These are phyloP conservation scores for Venturiaceae sp. DNA, from an alignment of 2,329 filamentous ascomycete genomes.

Conservation along the genomic window DNA sequence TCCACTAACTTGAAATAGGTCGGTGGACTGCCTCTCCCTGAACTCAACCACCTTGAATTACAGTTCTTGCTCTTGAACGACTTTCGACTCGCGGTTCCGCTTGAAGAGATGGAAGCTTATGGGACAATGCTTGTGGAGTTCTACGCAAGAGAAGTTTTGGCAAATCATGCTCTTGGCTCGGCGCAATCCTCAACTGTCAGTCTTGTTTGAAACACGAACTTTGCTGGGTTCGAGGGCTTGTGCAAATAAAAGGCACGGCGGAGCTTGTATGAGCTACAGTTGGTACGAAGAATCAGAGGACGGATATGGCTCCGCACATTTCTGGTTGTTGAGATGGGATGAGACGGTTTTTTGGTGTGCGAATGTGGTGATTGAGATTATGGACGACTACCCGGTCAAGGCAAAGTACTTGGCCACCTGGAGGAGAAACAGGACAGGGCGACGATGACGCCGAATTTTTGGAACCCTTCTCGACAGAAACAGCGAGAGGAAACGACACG, in stretches of 20 bases:
- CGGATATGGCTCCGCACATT: neutral
- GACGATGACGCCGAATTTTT: neutral
- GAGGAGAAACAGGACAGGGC: neutral
- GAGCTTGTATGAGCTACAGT: neutral
- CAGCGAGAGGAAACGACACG: neutral
- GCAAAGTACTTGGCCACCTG: neutral
- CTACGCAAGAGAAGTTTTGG: conserved; percentile 82
- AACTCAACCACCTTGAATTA: conserved; percentile 91
- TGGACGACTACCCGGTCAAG: neutral
- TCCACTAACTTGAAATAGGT: conserved; percentile 50
- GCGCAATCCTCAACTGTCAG: neutral
- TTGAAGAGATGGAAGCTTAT: conserved; percentile 94
- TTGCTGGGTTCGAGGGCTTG: neutral
- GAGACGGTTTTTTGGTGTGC: neutral
- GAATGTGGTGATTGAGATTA: neutral
- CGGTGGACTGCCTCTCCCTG: conserved; percentile 79
- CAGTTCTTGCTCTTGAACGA: conserved; percentile 95
- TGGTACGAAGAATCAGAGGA: neutral
- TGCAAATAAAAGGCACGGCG: neutral
- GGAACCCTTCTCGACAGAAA: neutral
- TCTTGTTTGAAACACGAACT: neutral
- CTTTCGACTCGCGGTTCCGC: conserved; percentile 83
- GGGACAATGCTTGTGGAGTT: conserved; percentile 98
- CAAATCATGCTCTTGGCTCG: conserved; percentile 15
- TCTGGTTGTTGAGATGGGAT: neutral